These are phyloP conservation scores for Protea cynaroides DNA, from an alignment of 164 flowering plant genomes.

Conservation along the genomic window DNA sequence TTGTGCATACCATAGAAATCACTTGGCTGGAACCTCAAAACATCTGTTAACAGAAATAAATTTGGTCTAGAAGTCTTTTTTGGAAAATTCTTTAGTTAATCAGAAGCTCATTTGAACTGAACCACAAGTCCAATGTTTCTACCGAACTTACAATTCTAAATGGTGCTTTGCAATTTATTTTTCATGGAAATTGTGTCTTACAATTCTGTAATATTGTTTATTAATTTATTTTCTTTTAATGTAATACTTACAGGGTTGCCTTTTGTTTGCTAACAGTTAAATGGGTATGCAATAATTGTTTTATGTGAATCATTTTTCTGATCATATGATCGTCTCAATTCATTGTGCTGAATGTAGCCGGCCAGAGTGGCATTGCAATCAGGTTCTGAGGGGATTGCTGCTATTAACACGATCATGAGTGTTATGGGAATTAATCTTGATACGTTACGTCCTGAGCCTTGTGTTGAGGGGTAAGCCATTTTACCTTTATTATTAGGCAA, in stretches of 20 bases:
- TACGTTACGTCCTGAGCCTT: conserved; percentile 92
- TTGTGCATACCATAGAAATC: too few relatives aligned
- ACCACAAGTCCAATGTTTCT: neutral
- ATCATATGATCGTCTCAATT: neutral
- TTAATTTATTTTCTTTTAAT: neutral
- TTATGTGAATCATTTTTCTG: neutral
- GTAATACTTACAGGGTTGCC: neutral
- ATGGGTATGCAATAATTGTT: neutral
- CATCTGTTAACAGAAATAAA: neutral
- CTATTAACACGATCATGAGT: conserved; percentile 96
- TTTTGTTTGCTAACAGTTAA: neutral
- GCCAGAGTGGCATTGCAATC: conserved; percentile 70
- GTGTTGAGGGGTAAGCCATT: conserved; percentile 86
- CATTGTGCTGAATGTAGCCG: conserved; percentile 42
- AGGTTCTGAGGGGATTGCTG: conserved; percentile 92
- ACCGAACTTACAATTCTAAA: neutral
- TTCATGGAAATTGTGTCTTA: neutral
- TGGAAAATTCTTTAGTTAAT: neutral
- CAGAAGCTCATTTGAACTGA: neutral
- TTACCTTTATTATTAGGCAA: conserved; percentile 9
- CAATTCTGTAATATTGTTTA: neutral
- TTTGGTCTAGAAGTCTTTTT: neutral
- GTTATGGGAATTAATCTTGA: conserved; percentile 96
- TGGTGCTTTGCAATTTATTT: neutral
- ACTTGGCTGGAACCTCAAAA: neutral